Evolutionary conservation across 768 basidiomycete species (phyloP).

Genomic region (Auricularia heimuer): DNA sequence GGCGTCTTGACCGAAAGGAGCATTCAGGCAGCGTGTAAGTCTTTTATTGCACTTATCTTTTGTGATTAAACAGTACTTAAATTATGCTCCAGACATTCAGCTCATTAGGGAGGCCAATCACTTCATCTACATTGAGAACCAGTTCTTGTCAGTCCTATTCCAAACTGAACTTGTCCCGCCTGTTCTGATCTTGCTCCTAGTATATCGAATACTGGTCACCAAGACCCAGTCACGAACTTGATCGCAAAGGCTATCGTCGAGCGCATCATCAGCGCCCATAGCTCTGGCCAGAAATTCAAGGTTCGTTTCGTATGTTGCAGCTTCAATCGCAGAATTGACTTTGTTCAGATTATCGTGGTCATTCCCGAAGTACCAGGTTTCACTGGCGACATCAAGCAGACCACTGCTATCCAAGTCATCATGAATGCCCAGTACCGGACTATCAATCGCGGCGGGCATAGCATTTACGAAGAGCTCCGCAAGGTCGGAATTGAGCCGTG

Average conservation of each 20-base stretch:
- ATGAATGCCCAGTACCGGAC: slow-evolving; percentile 83
- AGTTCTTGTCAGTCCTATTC: slow-evolving; percentile 65
- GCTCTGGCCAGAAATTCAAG: slow-evolving; percentile 65
- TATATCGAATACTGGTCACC: slow-evolving; percentile 60
- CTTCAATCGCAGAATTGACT: no score
- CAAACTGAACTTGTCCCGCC: neutral
- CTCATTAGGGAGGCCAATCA: slow-evolving; percentile 79
- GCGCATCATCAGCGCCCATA: slow-evolving; percentile 75
- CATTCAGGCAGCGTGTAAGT: slow-evolving; percentile 88
- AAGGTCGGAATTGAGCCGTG: slow-evolving; percentile 73
- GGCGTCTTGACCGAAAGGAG: slow-evolving; percentile 84
- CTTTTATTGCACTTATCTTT: neutral
- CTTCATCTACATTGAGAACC: slow-evolving; percentile 88
- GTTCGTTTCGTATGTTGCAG: slow-evolving; percentile 22
- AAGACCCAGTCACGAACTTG: slow-evolving; percentile 65
- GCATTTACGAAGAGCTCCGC: slow-evolving; percentile 76
- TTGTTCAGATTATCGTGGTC: slow-evolving; percentile 55
- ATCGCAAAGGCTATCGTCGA: slow-evolving; percentile 78
- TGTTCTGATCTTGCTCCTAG: slow-evolving; percentile 26
- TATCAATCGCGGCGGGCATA: slow-evolving; percentile 81
- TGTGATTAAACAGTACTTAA: no score
- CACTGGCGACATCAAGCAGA: slow-evolving; percentile 68
- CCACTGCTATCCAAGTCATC: slow-evolving; percentile 59
- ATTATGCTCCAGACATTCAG: slow-evolving; percentile 44
- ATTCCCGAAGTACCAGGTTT: slow-evolving; percentile 93